phyloP scores from a whole-genome alignment of 108 stramenopile genomes.

The Poteriospumella lacustris region DNA sequence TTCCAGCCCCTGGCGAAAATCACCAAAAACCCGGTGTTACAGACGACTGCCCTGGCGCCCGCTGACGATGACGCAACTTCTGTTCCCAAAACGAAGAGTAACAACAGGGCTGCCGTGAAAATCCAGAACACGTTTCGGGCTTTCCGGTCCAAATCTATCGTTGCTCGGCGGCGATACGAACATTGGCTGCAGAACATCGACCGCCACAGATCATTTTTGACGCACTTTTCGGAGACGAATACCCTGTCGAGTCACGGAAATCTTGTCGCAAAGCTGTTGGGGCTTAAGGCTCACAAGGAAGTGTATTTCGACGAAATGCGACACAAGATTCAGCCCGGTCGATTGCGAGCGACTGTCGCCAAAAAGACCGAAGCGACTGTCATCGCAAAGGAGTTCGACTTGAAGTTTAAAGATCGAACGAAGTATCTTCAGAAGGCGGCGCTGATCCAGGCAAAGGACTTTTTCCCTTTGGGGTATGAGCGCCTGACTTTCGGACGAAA shows the following conservation, averaged over 20 bases:
- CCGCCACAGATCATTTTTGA: neutral
- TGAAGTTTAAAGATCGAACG: neutral
- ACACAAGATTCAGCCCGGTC: neutral
- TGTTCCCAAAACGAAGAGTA: neutral
- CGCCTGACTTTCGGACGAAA: neutral
- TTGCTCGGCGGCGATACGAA: slow-evolving; percentile 1
- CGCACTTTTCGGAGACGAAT: neutral
- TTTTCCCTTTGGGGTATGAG: neutral
- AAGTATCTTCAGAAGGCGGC: slow-evolving; percentile 19
- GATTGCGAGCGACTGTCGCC: neutral
- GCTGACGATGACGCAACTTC: neutral
- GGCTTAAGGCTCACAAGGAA: neutral
- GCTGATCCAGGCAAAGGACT: neutral
- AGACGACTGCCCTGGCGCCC: neutral
- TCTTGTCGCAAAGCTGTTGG: neutral
- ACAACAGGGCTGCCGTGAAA: slow-evolving; percentile 9
- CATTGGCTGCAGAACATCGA: neutral
- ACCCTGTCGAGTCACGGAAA: neutral
- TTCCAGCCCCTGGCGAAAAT: slow-evolving; percentile 1
- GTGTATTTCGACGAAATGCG: slow-evolving; percentile 17
- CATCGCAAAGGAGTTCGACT: neutral
- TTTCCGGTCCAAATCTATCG: neutral
- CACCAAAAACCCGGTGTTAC: neutral
- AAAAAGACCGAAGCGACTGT: neutral
- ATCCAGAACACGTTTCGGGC: slow-evolving; percentile 1